phyloP scores from a whole-genome alignment of 2,329 filamentous ascomycete species.

The Colletotrichum costaricense region DNA sequence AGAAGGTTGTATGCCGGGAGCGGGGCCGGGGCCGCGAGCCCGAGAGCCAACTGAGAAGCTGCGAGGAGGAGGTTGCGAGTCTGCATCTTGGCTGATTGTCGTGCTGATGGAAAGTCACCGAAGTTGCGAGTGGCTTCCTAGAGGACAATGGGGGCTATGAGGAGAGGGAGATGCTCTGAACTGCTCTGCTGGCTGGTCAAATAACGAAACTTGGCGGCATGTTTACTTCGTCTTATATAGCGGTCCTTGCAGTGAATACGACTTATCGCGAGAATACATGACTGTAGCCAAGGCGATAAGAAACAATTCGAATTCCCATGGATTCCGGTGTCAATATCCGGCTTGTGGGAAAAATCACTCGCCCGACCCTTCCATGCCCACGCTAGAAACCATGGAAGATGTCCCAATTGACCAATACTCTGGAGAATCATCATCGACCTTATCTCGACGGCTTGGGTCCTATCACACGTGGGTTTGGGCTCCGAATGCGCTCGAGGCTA shows the following conservation, averaged over 20 bases:
- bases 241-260: no score
- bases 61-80: conserved; percentile 14
- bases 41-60: conserved; percentile 23
- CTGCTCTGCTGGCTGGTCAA: conserved; percentile 1
- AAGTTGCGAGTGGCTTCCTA: neutral
- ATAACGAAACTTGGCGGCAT: neutral
- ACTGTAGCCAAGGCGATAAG: conserved; percentile 4
- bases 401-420: neutral
- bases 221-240: conserved; percentile 2
- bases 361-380: neutral
- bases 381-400: neutral
- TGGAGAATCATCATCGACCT: neutral
- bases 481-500: neutral
- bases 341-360: neutral
- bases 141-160: neutral
- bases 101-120: neutral
- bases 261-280: neutral
- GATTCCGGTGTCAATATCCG: conserved; percentile 3
- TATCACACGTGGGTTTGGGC: conserved; percentile 16
- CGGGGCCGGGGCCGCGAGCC: conserved; percentile 25
- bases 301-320: neutral
- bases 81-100: conserved; percentile 16
- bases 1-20: conserved; percentile 10
- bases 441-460: conserved; percentile 1
- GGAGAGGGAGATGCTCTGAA: neutral